A percentile compares a stretch with the other conserved stretches of the same genome.
These are phyloP conservation scores for Tetrastigma voinierianum DNA, from an alignment of 164 flowering plant genomes.

Conservation along the genomic window DNA sequence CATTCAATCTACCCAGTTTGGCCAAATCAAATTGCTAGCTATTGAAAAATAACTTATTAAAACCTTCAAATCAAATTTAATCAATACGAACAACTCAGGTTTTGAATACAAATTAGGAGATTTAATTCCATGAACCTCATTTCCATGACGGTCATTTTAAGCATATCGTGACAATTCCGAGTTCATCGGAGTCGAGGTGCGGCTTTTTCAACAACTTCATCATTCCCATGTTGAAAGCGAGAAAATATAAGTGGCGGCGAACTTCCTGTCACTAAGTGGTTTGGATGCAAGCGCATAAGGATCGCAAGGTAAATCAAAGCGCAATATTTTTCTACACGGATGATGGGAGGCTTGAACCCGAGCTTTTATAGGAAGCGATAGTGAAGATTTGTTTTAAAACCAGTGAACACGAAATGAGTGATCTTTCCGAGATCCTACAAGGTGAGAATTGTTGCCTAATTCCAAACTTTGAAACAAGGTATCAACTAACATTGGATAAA, in stretches of 20 bases:
- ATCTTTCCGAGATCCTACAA: conserved; percentile 33
- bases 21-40: conserved; percentile 33
- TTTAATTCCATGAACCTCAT: conserved; percentile 10
- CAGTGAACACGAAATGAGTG: conserved; percentile 73
- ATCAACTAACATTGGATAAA: conserved; percentile 63
- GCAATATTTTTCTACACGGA: conserved; percentile 67
- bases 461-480: conserved; percentile 68
- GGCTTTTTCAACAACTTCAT: conserved; percentile 66
- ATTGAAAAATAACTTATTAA: conserved; percentile 54
- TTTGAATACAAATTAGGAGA: conserved; percentile 39
- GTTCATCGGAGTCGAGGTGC: conserved; percentile 59
- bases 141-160: conserved; percentile 26
- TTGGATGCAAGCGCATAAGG: conserved; percentile 92
- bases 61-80: conserved; percentile 81
- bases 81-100: conserved; percentile 61
- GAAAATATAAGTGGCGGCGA: conserved; percentile 85
- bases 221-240: conserved; percentile 82
- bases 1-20: conserved; percentile 39
- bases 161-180: conserved; percentile 48
- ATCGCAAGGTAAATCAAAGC: conserved; percentile 60
- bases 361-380: conserved; percentile 69
- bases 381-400: conserved; percentile 85
- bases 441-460: conserved; percentile 18
- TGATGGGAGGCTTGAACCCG: conserved; percentile 73
- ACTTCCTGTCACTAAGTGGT: conserved; percentile 77